Evolutionary conservation across 2,329 filamentous ascomycete genomes (phyloP), one percentile per base, ranked within the genome.

Genomic region (Rhynchosporium secalis): DNA sequence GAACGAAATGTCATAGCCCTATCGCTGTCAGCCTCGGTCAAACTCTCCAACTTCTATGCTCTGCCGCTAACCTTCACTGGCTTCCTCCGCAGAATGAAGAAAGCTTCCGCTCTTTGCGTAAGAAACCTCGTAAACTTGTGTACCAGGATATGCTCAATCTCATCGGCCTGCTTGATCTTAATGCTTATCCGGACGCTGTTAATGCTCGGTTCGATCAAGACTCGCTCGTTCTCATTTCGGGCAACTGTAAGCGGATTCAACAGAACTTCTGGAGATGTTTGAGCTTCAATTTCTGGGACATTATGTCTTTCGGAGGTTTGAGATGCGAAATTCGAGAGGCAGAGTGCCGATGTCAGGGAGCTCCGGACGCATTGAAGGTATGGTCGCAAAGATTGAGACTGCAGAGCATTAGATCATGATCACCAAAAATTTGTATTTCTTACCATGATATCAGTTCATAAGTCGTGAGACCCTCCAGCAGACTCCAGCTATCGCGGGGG

Each of bases 1-100:
- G 81, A 99, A 99, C 7, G 93, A 97, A 71, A 99, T 99, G 72
- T 99, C 95, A 76, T 99, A 99, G 71, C 94, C 95, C 91, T 94
- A 67, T 47, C 26, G 43, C 12, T 33, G 66, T 71, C 62, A 71
- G 68, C 55, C 47, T 61, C 38, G 49, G 51, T 62, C 40, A 49
- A 54, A 28, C 47, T 65, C 43, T 62, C n/a, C 45, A 45, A 10
- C 43, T 15, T 40, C n/a, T 49, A 52, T 38, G 38, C 48, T 9
- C 13, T 61, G 29, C 4, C n/a, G 64, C 69, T 52, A 76, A 96
- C 92, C 84, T 95, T 93, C 72, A 99, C 91, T 26, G 95, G 90
- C 80, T 99, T 99, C 78, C 95, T 87, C 77, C 95, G 83, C 75
- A 99, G 78, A 65, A 99, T 96, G 74, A 98, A 98, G 80, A 99